A percentile compares a stretch with the other conserved stretches of the same genome.
phyloP scores from a whole-genome alignment of 164 flowering plant genomes.

The Vitis rupestris region DNA sequence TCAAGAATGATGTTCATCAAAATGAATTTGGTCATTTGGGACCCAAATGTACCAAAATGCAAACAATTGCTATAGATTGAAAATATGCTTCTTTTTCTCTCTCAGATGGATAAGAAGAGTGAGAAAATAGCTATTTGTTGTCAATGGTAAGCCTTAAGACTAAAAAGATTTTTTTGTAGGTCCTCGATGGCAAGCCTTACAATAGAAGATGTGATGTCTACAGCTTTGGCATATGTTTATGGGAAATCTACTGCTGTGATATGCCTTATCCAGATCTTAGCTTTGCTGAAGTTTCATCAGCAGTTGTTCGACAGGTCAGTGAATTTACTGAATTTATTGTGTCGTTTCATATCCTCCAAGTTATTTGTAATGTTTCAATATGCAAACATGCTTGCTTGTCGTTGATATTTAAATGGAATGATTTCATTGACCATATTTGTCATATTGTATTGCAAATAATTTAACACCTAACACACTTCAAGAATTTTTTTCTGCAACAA shows the following conservation, averaged over 20 bases:
- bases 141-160: background rate
- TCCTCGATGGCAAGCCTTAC: conserved; percentile 51
- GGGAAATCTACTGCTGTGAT: conserved; percentile 67
- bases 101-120: background rate
- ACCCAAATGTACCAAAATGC: too few relatives aligned
- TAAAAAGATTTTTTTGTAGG: conserved; percentile 18
- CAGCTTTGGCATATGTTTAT: conserved; percentile 64
- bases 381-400: too few relatives aligned
- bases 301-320: conserved; percentile 46
- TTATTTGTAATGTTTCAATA: background rate
- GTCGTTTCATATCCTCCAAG: background rate
- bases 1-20: too few relatives aligned
- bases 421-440: too few relatives aligned
- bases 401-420: too few relatives aligned
- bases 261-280: conserved; percentile 57
- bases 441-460: too few relatives aligned
- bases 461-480: too few relatives aligned
- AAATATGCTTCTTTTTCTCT: background rate
- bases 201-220: conserved; percentile 54
- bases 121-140: background rate
- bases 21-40: too few relatives aligned
- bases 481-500: too few relatives aligned
- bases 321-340: background rate
- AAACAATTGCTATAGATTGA: too few relatives aligned
- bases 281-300: conserved; percentile 48